Percentiles rank a stretch among this genome's conserved stretches.
Evolutionary conservation across 2,329 filamentous ascomycete species (phyloP).

Genomic region (Calonectria fujianensis): DNA sequence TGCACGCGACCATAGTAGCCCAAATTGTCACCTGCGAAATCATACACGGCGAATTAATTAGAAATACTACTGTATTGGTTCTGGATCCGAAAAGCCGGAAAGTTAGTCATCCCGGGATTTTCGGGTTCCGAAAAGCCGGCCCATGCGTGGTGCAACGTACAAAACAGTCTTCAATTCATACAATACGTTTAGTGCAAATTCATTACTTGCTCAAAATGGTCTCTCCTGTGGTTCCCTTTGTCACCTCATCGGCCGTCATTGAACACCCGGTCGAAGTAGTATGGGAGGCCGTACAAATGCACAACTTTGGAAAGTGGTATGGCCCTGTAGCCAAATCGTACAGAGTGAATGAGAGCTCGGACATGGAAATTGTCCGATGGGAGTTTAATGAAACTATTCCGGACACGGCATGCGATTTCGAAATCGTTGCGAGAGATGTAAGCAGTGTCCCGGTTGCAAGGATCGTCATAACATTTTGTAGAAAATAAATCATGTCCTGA

Average conservation of each 20-base stretch:
- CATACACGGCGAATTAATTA: background rate
- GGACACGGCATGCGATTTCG: constrained; percentile 9
- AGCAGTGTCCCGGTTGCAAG: too few species aligned
- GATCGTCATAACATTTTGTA: background rate
- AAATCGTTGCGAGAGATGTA: constrained; percentile 17
- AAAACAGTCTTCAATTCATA: too few species aligned
- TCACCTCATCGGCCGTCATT: constrained; percentile 4
- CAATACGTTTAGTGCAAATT: too few species aligned
- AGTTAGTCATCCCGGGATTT: background rate
- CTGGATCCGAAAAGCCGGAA: background rate
- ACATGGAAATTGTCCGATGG: constrained; percentile 14
- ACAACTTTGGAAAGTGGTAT: constrained; percentile 6
- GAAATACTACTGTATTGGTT: background rate
- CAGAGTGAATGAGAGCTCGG: background rate
- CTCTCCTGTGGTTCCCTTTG: constrained; percentile 1
- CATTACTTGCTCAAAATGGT: background rate
- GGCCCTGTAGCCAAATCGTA: constrained; percentile 6
- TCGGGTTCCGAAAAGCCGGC: constrained; percentile 13
- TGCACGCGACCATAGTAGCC: too few species aligned
- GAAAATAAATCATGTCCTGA: constrained; percentile 1
- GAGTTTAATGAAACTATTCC: background rate
- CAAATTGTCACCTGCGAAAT: too few species aligned
- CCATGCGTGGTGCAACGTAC: background rate
- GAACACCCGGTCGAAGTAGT: background rate
- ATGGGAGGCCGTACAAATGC: background rate